Evolutionary conservation across 2,329 filamentous ascomycete species (phyloP), one percentile per base, ranked within the genome.

Genomic region (Arthrobotrys pseudoclavata): DNA sequence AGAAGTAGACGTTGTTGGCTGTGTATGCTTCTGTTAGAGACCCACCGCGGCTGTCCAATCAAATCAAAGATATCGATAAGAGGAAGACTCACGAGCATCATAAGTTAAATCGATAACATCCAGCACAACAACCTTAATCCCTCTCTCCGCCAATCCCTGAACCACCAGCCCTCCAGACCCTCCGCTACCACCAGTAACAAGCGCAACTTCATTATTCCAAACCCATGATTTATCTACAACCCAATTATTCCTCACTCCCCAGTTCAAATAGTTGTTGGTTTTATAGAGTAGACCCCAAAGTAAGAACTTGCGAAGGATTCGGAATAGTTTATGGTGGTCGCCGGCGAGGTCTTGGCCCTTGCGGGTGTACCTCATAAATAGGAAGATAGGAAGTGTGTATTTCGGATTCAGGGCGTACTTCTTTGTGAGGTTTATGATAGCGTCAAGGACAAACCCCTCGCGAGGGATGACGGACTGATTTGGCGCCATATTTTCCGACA

Each of bases 151-250:
- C n/a, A 96, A 85, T 66, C 90, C 83, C 79, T 87, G 86, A 13
- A 91, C 91, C 2, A 93, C 86, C 42, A 87, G 84, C 20, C 87
- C 88, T 13, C 92, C 92, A 81, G 95, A 93, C 0, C 92, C 92
- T 69, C 89, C 88, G 48, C 90, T 89, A 6, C 92, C 92, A 6
- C 92, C 92, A 0, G 92, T 94, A 20, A 94, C 86, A 50, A 94
- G 85, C 1, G 92, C 89, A 62, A 94, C 86, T 84, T 94, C 91
- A 63, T 86, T 87, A 22, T 86, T 84, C 90, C 91, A 93, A 72
- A 82, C 89, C 86, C 83, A 90, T 13, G 76, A 91, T 47, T 82
- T 84, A 80, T 89, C 88, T 10, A 80, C 82, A 0, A 82, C 84
- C 85, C 86, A 88, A 82, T 86, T 87, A 82, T 87, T 86, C 69